A percentile compares a stretch with the other conserved stretches of the same genome.
phyloP scores from a whole-genome alignment of 345 rosid genomes.

The Clarkia xantiana region DNA sequence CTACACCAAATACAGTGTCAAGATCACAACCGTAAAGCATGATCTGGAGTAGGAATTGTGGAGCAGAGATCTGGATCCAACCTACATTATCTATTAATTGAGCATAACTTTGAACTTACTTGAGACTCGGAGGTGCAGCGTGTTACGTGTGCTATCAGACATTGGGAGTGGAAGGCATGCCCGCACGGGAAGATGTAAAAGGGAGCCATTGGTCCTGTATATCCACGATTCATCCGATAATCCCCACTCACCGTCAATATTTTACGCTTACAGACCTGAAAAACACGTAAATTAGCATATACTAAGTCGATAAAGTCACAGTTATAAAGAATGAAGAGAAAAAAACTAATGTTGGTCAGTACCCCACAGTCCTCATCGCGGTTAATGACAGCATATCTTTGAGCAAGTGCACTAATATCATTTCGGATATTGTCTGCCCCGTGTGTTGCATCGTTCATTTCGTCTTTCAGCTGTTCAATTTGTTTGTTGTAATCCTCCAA shows the following conservation, averaged over 20 bases:
- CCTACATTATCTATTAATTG: too few relatives aligned
- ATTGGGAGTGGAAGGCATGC: slow-evolving; percentile 80
- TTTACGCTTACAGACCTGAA: slow-evolving; percentile 71
- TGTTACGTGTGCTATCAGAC: slow-evolving; percentile 74
- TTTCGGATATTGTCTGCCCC: slow-evolving; percentile 99
- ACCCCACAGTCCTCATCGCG: slow-evolving; percentile 97
- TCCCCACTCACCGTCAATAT: slow-evolving; percentile 52
- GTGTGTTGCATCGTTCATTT: slow-evolving; percentile 99
- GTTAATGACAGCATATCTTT: slow-evolving; percentile 86
- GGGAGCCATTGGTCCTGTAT: slow-evolving; percentile 80
- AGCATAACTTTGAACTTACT: slow-evolving; percentile 20
- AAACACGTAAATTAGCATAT: background rate
- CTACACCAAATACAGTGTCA: too few relatives aligned
- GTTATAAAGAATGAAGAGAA: slow-evolving; percentile 4
- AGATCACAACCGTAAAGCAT: too few relatives aligned
- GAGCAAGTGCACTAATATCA: slow-evolving; percentile 92
- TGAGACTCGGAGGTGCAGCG: slow-evolving; percentile 40
- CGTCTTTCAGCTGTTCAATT: slow-evolving; percentile 81
- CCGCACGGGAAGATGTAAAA: slow-evolving; percentile 96
- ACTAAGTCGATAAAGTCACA: too few relatives aligned
- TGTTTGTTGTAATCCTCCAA: slow-evolving; percentile 95
- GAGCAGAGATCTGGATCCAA: too few relatives aligned
- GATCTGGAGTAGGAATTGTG: too few relatives aligned
- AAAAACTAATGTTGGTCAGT: slow-evolving; percentile 14
- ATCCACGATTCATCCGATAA: slow-evolving; percentile 56